Base-by-base conservation (phyloP, 2,329 filamentous ascomycete species). In the Sporothrix phasma region DNA sequence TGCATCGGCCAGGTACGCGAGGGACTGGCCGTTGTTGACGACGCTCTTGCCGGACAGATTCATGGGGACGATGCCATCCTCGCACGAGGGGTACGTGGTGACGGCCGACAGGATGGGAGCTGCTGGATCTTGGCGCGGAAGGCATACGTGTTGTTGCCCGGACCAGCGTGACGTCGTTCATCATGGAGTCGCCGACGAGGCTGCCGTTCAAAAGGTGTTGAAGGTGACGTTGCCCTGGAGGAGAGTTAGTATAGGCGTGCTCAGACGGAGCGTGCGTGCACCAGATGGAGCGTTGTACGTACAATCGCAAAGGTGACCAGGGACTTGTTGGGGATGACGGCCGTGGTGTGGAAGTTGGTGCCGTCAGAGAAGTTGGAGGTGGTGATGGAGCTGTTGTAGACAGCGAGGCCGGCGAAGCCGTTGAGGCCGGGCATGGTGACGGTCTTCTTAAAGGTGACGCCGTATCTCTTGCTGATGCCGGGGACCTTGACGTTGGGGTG, bases 221-320 rank as follows among this genome's bases (percentile, higher is more conserved):
- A 88, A 87, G 31, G 81, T 81, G 41, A 84, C 77, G 69, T 88
- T 87, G 69, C 87, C 87, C 78, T 85, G 64, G 47, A 3, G 22
- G 13, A 29, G 43, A 22, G 10, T 41, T 49, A 47, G 34, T 11
- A 17, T 19, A 10, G 34, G 11, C 15, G 34, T 3, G 11, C 34
- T 13, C 34, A 3, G 7, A 11, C 10, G 15, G 15, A n/a, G n/a
- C n/a, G n/a, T n/a, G n/a, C n/a, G n/a, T n/a, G n/a, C n/a, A n/a
- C n/a, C n/a, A n/a, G n/a, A n/a, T n/a, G n/a, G n/a, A n/a, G 45
- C 45, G 24, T 11, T 15, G 7, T 10, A 76, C 81, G 75, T 76
- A 85, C 83, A 69, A 89, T 81, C 39, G 87, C 81, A 61, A 89
- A 78, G n/a, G 80, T 84, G 71, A 87, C 79, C 61, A 83, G 74